Conservation (phyloP, 2,329 filamentous ascomycete genomes). For the Aureobasidium sp. region DNA sequence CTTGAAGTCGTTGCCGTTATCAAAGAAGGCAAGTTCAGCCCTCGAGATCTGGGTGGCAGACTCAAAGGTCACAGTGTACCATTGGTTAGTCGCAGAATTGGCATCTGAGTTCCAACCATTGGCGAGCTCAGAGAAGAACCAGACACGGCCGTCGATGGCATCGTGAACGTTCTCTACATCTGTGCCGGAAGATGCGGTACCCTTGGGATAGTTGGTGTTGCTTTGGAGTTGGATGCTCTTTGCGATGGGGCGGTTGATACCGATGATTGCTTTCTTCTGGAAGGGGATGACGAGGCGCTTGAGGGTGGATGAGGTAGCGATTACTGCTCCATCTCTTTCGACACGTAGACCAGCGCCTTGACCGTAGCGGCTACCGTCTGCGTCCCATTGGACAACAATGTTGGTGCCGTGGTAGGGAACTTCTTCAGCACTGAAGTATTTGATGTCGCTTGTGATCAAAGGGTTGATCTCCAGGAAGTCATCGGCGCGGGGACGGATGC, state of each 20-base stretch:
- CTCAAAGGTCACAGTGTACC: conserved; percentile 34
- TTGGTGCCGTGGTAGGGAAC: conserved; percentile 37
- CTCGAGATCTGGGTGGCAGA: conserved; percentile 21
- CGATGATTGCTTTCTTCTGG: conserved; percentile 19
- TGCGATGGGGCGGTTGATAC: conserved; percentile 27
- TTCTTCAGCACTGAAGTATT: conserved; percentile 35
- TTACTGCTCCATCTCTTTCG: conserved; percentile 29
- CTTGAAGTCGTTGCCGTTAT: conserved; percentile 24
- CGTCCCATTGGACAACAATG: conserved; percentile 36
- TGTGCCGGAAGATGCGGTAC: conserved; percentile 25
- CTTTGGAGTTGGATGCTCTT: conserved; percentile 31
- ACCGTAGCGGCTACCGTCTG: conserved; percentile 27
- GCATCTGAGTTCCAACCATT: conserved; percentile 32
- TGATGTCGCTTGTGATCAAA: conserved; percentile 27
- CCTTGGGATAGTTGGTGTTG: conserved; percentile 24
- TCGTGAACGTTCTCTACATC: conserved; percentile 26
- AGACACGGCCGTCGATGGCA: conserved; percentile 33
- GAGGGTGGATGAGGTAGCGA: conserved; percentile 24
- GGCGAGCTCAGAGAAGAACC: conserved; percentile 33
- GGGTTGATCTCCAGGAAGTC: conserved; percentile 36
- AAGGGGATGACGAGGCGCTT: conserved; percentile 23
- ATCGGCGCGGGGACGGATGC: conserved; percentile 33
- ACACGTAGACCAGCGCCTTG: conserved; percentile 26
- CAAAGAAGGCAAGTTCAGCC: conserved; percentile 33
- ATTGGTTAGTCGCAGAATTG: conserved; percentile 25